Conservation (phyloP, 495 filamentous ascomycete species). For the Cladorrhinum samala region DNA sequence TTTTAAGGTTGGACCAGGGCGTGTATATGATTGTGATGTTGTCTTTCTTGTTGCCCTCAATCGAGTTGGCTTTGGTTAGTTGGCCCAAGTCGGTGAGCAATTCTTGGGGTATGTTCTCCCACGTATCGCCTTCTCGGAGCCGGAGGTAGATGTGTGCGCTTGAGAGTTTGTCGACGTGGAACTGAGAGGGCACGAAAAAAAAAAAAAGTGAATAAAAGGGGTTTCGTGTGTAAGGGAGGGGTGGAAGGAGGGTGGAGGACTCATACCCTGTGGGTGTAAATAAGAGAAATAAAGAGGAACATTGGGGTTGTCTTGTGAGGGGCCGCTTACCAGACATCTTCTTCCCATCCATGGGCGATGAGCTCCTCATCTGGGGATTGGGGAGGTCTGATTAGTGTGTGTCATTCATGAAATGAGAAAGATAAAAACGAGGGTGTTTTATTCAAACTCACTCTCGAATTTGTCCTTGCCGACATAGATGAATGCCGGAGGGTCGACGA, state of each 20-base stretch:
- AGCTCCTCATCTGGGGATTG: conserved; percentile 76
- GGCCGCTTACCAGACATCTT: conserved; percentile 79
- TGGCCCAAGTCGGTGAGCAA: conserved; percentile 85
- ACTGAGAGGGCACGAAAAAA: conserved; percentile 69
- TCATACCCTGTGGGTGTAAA: conserved; percentile 13
- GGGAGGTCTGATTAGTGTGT: conserved; percentile 26
- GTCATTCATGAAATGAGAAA: conserved; percentile 7
- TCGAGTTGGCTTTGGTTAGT: conserved; percentile 96
- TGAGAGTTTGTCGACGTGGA: conserved; percentile 96
- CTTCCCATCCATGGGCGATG: conserved; percentile 86
- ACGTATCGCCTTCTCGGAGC: conserved; percentile 70
- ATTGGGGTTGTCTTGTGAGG: background rate
- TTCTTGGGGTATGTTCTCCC: conserved; percentile 72
- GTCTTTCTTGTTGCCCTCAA: conserved; percentile 99
- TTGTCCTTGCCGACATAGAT: conserved; percentile 99
- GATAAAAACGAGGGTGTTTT: background rate
- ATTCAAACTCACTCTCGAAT: conserved; percentile 77
- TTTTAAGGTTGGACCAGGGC: conserved; percentile 94
- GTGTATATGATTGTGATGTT: conserved; percentile 96
- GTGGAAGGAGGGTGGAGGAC: background rate
- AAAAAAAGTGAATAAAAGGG: background rate
- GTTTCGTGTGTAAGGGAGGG: background rate
- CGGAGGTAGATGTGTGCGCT: conserved; percentile 94
- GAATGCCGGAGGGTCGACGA: conserved; percentile 62
- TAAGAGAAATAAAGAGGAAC: background rate